Percentiles rank a stretch among this genome's conserved stretches.
Conservation (phyloP, 1,284 basidiomycete species). For the Ganoderma leucocontextum region DNA sequence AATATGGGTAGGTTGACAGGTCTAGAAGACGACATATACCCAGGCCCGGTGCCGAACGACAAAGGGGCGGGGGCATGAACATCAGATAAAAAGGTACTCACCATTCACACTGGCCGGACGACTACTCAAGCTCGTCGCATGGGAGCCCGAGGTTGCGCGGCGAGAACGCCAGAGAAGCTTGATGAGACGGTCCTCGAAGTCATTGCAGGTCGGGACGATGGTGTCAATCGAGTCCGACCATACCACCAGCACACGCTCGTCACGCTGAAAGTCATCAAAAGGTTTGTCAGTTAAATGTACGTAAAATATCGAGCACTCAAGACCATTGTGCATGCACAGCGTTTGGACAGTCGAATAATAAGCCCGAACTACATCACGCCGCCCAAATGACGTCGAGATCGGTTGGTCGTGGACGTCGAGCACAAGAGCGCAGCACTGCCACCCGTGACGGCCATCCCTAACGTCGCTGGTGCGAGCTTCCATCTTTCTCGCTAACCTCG, state of each 20-base stretch:
- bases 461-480: conserved; percentile 44
- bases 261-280: conserved; percentile 54
- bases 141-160: conserved; percentile 35
- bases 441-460: neutral
- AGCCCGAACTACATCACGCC: no score
- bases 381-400: no score
- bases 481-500: neutral
- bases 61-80: neutral
- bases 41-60: neutral
- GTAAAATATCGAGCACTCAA: no score
- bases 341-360: no score
- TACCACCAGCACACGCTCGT: conserved; percentile 78
- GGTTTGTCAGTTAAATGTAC: neutral
- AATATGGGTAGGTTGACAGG: neutral
- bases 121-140: conserved; percentile 36
- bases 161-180: conserved; percentile 72
- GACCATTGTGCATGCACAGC: no score
- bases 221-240: conserved; percentile 81
- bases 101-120: conserved; percentile 40
- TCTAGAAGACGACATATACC: neutral
- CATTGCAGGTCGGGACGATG: conserved; percentile 73
- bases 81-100: conserved; percentile 19
- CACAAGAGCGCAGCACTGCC: neutral
- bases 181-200: conserved; percentile 84
- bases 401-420: neutral